phyloP scores from a whole-genome alignment of 176 grass and related monocot genomes.

The Oryza glumipatula region DNA sequence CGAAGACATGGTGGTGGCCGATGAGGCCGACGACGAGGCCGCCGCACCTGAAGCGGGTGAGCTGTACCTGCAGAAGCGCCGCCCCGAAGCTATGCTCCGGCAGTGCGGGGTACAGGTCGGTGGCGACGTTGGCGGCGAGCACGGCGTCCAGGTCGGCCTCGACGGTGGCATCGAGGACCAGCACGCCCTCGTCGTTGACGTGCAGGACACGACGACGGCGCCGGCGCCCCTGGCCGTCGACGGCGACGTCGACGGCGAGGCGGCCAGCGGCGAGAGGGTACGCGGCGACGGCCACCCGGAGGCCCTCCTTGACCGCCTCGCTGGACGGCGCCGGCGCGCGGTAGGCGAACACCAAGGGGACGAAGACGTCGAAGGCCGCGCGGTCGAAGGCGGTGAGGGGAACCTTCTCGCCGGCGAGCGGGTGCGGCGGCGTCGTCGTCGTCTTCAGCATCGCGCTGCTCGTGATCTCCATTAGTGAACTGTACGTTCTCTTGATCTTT shows the following conservation, averaged over 20 bases:
- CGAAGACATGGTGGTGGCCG: constrained; percentile 3
- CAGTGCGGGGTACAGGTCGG: neutral
- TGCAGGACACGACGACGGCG: no score
- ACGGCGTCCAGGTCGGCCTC: no score
- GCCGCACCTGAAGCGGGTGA: constrained; percentile 46
- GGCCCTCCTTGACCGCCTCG: constrained; percentile 34
- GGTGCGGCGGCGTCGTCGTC: neutral
- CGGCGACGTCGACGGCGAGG: constrained; percentile 1
- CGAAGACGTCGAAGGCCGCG: constrained; percentile 30
- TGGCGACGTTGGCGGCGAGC: neutral
- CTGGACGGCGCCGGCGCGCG: constrained; percentile 36
- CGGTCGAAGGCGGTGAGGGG: constrained; percentile 47
- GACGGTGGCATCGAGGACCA: no score
- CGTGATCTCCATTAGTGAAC: neutral
- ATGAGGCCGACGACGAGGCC: constrained; percentile 31
- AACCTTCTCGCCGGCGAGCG: constrained; percentile 11
- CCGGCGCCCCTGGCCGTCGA: no score
- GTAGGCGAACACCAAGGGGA: constrained; percentile 40
- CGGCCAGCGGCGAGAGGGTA: constrained; percentile 23
- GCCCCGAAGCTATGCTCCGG: neutral
- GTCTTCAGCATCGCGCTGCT: constrained; percentile 16
- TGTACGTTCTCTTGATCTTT: no score
- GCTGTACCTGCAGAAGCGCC: constrained; percentile 36
- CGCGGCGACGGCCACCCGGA: neutral
- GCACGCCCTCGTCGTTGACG: no score